Base-by-base conservation (phyloP, 192 early-diverging fungal species). In the Coemansia sp. region DNA sequence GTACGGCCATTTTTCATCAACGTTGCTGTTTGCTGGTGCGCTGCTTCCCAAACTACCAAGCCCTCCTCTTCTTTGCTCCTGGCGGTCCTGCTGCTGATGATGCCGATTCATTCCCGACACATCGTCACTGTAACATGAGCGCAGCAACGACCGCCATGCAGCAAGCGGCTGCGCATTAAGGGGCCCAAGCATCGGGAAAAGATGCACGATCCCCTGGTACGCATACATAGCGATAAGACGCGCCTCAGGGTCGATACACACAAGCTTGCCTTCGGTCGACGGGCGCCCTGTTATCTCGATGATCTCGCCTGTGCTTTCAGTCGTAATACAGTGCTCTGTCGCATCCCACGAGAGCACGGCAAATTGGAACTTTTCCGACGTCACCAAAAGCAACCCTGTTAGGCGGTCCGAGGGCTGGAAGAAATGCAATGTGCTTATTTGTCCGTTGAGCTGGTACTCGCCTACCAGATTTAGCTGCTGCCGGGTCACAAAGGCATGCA, bases 151-250 rank as follows among this genome's bases (percentile, higher is more conserved):
- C 48, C 68, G 64, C 66, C 58, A 64, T 12, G 35, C 37, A 9
- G 43, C 9, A 25, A 53, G 23, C n/a, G 61, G 28, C 26, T 45
- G 42, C 10, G 26, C 7, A 53, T 53, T 53, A 18, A 28, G 8
- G 4, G 55, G n/a, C 5, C 70, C 66, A 2, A 28, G 66, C 63
- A 93, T 65, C 9, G 86, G 84, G 12, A 94, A 74, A 8, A 91
- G 68, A 37, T 89, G 88, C 30, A 93, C 70, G 3, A 87, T 64
- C 1, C 92, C 91, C 57, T 90, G 86, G 74, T 91, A 93, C 29
- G 85, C 55, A 49, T 88, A 84, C 25, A 89, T 64, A 7, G 81
- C 88, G 57, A 89, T 64, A 15, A 89, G 45, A 13, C 84, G 75
- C 10, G 61, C 68, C 10, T 70, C 61, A 18, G 85, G 86, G 70